These are phyloP conservation scores for Aquilaria malaccensis DNA, from an alignment of 345 rosid genomes.

Conservation along the genomic window DNA sequence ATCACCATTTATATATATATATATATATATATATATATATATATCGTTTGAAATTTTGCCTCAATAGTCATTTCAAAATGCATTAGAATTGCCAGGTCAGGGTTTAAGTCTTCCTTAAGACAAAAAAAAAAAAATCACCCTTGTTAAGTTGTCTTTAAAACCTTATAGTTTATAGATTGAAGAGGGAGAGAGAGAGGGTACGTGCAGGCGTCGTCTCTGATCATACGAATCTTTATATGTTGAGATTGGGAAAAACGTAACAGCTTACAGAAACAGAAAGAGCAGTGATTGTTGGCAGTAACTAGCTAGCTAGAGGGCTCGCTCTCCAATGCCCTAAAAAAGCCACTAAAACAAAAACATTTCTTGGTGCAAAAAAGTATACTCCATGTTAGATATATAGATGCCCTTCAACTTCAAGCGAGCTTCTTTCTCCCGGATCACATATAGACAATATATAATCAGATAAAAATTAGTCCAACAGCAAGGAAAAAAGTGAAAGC, in stretches of 20 bases:
- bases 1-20: no score
- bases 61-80: no score
- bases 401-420: constrained; percentile 10
- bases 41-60: no score
- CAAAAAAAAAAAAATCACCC: no score
- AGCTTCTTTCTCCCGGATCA: constrained; percentile 11
- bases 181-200: constrained; percentile 7
- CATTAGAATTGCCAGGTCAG: no score
- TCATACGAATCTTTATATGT: neutral
- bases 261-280: constrained; percentile 14
- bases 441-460: no score
- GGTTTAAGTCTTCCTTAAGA: no score
- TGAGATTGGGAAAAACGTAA: constrained; percentile 8
- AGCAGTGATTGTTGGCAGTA: constrained; percentile 9
- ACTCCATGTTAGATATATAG: constrained; percentile 19
- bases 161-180: constrained; percentile 11
- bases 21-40: no score
- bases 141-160: no score
- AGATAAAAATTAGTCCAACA: no score
- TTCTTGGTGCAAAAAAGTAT: constrained; percentile 10
- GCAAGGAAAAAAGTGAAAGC: no score
- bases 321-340: constrained; percentile 22
- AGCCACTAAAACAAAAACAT: constrained; percentile 6
- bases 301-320: constrained; percentile 30
- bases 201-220: neutral